A percentile compares a stretch with the other conserved stretches of the same genome.
phyloP scores from a whole-genome alignment of 148 eudicot genomes.

The Pharnaceum exiguum region DNA sequence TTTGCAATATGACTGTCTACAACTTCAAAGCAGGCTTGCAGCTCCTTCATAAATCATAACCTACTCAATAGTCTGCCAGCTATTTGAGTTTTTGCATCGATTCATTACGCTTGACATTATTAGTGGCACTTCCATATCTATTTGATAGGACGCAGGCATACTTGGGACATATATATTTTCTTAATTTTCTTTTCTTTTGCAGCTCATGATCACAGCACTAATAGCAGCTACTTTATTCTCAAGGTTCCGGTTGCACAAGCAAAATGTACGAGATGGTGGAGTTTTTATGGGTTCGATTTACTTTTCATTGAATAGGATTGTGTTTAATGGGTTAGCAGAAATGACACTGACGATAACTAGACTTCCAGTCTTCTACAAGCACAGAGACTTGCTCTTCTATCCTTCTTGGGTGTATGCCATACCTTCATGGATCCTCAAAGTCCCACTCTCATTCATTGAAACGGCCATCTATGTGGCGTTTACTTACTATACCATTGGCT shows the following conservation, averaged over 20 bases:
- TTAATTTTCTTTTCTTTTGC: conserved; percentile 6
- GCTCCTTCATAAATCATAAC: too few relatives aligned
- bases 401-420: conserved; percentile 69
- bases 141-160: neutral
- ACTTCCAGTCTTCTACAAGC: conserved; percentile 57
- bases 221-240: conserved; percentile 42
- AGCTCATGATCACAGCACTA: conserved; percentile 39
- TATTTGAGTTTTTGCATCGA: too few relatives aligned
- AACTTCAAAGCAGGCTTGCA: too few relatives aligned
- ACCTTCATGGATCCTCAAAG: conserved; percentile 50
- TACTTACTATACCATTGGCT: conserved; percentile 54
- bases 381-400: conserved; percentile 49
- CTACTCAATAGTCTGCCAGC: too few relatives aligned
- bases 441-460: conserved; percentile 48
- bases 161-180: neutral
- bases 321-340: conserved; percentile 59
- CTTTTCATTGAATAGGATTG: conserved; percentile 28
- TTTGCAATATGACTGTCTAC: too few relatives aligned
- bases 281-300: conserved; percentile 54
- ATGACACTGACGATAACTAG: conserved; percentile 41
- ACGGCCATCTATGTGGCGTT: conserved; percentile 34
- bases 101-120: too few relatives aligned
- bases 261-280: conserved; percentile 36
- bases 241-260: conserved; percentile 37
- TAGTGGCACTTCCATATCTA: neutral